Conservation (phyloP, 371 early-diverging fungal species). For the Mucor racemosus region DNA sequence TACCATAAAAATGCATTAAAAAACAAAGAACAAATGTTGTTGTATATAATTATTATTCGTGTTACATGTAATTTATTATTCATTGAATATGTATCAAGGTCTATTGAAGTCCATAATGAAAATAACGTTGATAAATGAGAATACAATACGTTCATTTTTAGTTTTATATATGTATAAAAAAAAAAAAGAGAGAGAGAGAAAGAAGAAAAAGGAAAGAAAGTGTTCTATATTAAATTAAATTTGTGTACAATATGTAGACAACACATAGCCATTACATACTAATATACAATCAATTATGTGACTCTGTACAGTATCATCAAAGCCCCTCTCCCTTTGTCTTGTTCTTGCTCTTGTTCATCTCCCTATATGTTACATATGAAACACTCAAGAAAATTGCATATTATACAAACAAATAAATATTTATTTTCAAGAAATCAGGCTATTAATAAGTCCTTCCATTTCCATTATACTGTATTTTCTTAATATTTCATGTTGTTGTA, state of each 20-base stretch:
- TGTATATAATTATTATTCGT: neutral
- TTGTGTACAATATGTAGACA: neutral
- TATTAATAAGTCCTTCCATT: slow-evolving; percentile 15
- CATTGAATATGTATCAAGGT: slow-evolving; percentile 21
- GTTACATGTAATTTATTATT: slow-evolving; percentile 27
- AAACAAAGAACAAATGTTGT: neutral
- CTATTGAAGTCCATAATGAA: slow-evolving; percentile 27
- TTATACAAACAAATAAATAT: slow-evolving; percentile 8
- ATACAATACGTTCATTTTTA: slow-evolving; percentile 23
- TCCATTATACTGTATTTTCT: neutral
- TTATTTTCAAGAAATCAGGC: slow-evolving; percentile 13
- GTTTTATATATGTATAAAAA: neutral
- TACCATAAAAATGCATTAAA: slow-evolving; percentile 4
- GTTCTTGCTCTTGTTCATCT: no score
- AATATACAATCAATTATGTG: slow-evolving; percentile 1
- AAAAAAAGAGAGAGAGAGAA: slow-evolving; percentile 11
- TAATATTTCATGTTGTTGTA: slow-evolving; percentile 31
- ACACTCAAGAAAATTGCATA: neutral
- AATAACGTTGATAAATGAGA: slow-evolving; percentile 24
- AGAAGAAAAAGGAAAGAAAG: slow-evolving; percentile 2
- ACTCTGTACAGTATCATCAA: neutral
- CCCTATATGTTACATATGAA: slow-evolving; percentile 2
- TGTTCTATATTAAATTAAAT: neutral
- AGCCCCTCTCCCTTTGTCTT: neutral
- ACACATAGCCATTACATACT: neutral